phyloP scores from a whole-genome alignment of 257 asterid genomes.

The Lycium ferocissimum region DNA sequence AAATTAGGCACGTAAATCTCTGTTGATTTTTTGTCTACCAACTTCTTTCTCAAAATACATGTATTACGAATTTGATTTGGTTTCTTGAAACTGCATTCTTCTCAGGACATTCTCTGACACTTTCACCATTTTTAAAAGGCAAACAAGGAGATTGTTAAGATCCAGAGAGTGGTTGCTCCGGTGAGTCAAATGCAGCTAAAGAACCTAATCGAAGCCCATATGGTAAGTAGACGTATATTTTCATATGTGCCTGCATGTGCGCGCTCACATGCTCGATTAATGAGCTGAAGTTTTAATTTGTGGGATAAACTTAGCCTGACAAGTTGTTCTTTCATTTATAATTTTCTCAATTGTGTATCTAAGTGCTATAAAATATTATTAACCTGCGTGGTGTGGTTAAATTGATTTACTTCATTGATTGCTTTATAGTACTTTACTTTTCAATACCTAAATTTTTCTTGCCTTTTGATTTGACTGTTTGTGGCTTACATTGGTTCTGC shows the following conservation, averaged over 20 bases:
- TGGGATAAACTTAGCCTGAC: too few species aligned
- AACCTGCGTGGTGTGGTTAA: too few species aligned
- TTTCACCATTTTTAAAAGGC: constrained; percentile 50
- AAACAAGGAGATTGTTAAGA: constrained; percentile 98
- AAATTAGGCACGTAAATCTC: constrained; percentile 70
- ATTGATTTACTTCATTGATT: too few species aligned
- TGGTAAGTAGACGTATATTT: constrained; percentile 60
- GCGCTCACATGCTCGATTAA: not conserved
- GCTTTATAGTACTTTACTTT: too few species aligned
- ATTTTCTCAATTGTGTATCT: too few species aligned
- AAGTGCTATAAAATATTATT: too few species aligned
- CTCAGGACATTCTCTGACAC: not conserved
- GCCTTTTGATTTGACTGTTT: too few species aligned
- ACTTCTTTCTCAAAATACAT: constrained; percentile 48
- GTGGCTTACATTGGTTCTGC: too few species aligned
- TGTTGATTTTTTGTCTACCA: constrained; percentile 45
- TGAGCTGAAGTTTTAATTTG: not conserved
- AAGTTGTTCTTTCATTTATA: too few species aligned
- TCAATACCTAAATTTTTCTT: too few species aligned
- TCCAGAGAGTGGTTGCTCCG: constrained; percentile 93
- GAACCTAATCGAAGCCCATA: constrained; percentile 91
- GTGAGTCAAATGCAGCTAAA: constrained; percentile 97
- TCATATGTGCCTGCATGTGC: not conserved
- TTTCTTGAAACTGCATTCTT: constrained; percentile 26
- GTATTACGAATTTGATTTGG: constrained; percentile 12